These are phyloP conservation scores for Quercus glauca DNA, from an alignment of 306 rosid genomes.

Conservation along the genomic window DNA sequence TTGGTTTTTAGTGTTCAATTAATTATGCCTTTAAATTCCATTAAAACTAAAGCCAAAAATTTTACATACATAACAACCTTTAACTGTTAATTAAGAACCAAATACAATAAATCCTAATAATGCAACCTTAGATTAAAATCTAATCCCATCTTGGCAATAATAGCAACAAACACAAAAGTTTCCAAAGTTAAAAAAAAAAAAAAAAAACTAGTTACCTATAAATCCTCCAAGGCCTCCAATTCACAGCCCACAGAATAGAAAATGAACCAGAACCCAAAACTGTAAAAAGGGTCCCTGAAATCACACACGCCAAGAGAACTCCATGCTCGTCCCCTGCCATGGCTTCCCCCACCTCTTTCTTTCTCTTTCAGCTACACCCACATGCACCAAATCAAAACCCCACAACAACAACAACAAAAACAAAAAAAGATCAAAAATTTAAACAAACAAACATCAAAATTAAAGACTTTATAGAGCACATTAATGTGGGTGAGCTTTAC, in stretches of 20 bases:
- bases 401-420: slow-evolving; percentile 4
- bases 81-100: slow-evolving; percentile 20
- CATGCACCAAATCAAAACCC: slow-evolving; percentile 57
- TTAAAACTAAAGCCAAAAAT: slow-evolving; percentile 29
- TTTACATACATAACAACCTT: neutral
- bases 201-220: slow-evolving; percentile 53
- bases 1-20: neutral
- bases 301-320: slow-evolving; percentile 70
- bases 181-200: neutral
- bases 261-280: slow-evolving; percentile 77
- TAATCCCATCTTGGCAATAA: neutral
- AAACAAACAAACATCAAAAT: slow-evolving; percentile 3
- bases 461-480: slow-evolving; percentile 9
- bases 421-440: neutral
- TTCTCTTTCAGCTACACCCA: slow-evolving; percentile 30
- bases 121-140: slow-evolving; percentile 1
- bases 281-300: slow-evolving; percentile 85
- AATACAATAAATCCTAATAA: neutral
- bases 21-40: neutral
- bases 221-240: slow-evolving; percentile 99
- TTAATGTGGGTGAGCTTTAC: slow-evolving; percentile 23
- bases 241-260: slow-evolving; percentile 87
- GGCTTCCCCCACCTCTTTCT: slow-evolving; percentile 27
- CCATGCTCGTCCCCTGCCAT: slow-evolving; percentile 80
- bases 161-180: neutral